Evolutionary conservation across 1,139 yeast genomes (phyloP).

Genomic region (Blastobotrys capitulatus): DNA sequence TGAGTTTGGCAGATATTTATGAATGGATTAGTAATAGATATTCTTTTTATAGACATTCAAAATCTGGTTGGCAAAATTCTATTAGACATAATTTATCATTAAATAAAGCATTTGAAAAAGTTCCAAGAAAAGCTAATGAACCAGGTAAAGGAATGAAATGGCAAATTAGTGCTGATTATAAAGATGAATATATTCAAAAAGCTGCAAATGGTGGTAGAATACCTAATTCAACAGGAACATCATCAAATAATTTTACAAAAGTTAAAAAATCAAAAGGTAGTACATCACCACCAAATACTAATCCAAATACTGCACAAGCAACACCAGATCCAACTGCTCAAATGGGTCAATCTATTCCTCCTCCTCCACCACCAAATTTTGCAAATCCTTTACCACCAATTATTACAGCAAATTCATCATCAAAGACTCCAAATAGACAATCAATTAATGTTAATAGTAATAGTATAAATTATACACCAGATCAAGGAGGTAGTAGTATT

Average conservation of each 20-base stretch:
- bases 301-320: slow-evolving; percentile 17
- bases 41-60: slow-evolving; percentile 85
- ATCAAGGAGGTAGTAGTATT: slow-evolving; percentile 2
- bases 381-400: too few species aligned
- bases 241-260: too few species aligned
- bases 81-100: slow-evolving; percentile 76
- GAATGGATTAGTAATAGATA: slow-evolving; percentile 84
- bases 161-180: slow-evolving; percentile 85
- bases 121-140: slow-evolving; percentile 89
- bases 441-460: slow-evolving; percentile 17
- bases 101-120: slow-evolving; percentile 88
- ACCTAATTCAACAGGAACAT: too few species aligned
- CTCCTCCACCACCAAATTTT: slow-evolving; percentile 8
- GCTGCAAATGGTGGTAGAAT: slow-evolving; percentile 40
- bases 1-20: slow-evolving; percentile 87
- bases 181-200: slow-evolving; percentile 76
- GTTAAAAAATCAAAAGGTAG: not conserved
- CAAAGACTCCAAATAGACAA: slow-evolving; percentile 16
- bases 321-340: slow-evolving; percentile 7
- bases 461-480: slow-evolving; percentile 8
- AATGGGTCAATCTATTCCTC: too few species aligned
- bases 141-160: slow-evolving; percentile 99
- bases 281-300: not conserved
- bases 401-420: not conserved
- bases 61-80: slow-evolving; percentile 94